These are phyloP conservation scores for Podospora bellae-mahoneyi DNA, from an alignment of 495 filamentous ascomycete species.

Conservation along the genomic window DNA sequence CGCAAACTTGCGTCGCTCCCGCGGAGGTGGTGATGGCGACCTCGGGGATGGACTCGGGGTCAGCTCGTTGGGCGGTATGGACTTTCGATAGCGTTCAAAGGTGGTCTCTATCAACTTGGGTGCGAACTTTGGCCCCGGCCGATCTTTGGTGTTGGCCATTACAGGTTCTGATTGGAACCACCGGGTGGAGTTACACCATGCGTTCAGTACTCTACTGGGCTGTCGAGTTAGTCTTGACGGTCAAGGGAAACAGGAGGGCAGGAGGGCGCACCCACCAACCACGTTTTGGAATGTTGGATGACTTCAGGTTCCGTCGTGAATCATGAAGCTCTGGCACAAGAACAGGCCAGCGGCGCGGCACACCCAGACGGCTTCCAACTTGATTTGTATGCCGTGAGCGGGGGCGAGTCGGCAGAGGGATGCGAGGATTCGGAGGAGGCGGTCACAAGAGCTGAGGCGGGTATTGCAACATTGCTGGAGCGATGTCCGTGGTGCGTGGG, in stretches of 20 bases:
- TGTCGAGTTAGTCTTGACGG: not conserved
- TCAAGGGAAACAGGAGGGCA: not conserved
- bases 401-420: slow-evolving; percentile 10
- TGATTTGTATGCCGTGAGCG: slow-evolving; percentile 19
- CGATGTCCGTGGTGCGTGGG: slow-evolving; percentile 16
- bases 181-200: slow-evolving; percentile 12
- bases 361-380: slow-evolving; percentile 13
- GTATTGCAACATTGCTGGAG: slow-evolving; percentile 20
- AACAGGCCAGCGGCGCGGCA: not conserved
- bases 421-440: slow-evolving; percentile 12
- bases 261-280: not conserved
- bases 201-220: not conserved
- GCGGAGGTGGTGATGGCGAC: slow-evolving; percentile 31
- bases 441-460: slow-evolving; percentile 23
- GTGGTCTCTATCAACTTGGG: slow-evolving; percentile 60
- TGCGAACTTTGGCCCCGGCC: slow-evolving; percentile 49
- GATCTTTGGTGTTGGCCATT: slow-evolving; percentile 31
- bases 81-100: slow-evolving; percentile 50
- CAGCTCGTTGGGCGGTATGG: slow-evolving; percentile 42
- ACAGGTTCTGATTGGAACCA: not conserved
- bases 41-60: slow-evolving; percentile 53
- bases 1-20: slow-evolving; percentile 50
- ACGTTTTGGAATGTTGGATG: not conserved
- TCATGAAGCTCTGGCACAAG: not conserved
- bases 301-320: too few relatives aligned